Evolutionary conservation across 495 filamentous ascomycete species (phyloP), one percentile per base, ranked within the genome.

Genomic region (Astrocystis sublimbata): DNA sequence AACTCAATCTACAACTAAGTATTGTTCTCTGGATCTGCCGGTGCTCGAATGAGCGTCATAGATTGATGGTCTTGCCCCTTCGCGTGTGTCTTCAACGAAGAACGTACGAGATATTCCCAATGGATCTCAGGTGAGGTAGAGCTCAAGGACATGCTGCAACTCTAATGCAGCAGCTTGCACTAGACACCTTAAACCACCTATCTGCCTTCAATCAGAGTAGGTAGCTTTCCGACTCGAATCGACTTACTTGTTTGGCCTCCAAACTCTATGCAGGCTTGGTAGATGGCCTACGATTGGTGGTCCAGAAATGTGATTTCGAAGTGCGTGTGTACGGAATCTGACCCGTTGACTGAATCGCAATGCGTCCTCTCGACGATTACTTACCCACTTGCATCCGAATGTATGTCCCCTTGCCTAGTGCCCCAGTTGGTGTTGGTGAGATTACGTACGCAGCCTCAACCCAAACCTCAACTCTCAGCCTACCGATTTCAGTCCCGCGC

Each of bases 401-500:
- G n/a, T n/a, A n/a, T n/a, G n/a, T n/a, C n/a, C n/a, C n/a, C n/a
- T n/a, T n/a, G n/a, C n/a, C n/a, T n/a, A n/a, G n/a, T n/a, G n/a
- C n/a, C n/a, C n/a, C n/a, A n/a, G n/a, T n/a, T n/a, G n/a, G 54
- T 50, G 30, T 33, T 13, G 38, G 30, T 50, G 46, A 13, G 42
- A 41, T 42, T 17, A 51, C 33, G 33, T 28, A 42, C 33, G 47
- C 35, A 60, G 58, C 46, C 58, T 51, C 58, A 60, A 24, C 9
- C 33, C 35, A 47, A 65, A 65, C 60, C 60, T 56, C 26, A 43
- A 63, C 57, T 30, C 24, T 36, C 38, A 65, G 43, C 68, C 65
- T 65, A 64, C 63, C 64, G 61, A 65, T 61, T 55, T 62, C 52
- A 24, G 30, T 60, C 56, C 45, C 41, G 42, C 49, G 38, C 56